Evolutionary conservation across 192 early-diverging fungal genomes (phyloP).

Genomic region (Podila verticillata): DNA sequence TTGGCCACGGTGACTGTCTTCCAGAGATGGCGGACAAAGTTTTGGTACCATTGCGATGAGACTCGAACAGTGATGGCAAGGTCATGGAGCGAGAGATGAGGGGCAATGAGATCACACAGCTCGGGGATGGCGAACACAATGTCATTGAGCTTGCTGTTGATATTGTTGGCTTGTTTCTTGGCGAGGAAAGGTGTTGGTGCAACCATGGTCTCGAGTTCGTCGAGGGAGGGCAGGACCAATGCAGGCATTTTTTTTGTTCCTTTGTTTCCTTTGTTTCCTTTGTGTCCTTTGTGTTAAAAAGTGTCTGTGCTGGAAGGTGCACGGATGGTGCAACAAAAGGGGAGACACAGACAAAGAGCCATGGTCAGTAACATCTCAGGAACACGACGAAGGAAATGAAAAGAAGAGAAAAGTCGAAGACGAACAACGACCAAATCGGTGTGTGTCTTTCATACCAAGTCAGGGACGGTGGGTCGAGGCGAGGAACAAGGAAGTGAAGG

Average conservation of each 20-base stretch:
- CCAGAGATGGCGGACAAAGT: constrained; percentile 37
- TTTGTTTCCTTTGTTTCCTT: no score
- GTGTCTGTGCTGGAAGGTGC: no score
- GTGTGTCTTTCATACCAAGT: background rate
- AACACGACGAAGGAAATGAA: background rate
- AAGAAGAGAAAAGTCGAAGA: background rate
- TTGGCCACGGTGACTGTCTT: constrained; percentile 13
- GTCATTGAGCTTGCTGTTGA: background rate
- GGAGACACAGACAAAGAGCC: background rate
- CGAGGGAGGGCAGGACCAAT: no score
- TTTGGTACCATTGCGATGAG: constrained; percentile 18
- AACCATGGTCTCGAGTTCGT: background rate
- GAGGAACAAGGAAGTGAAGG: background rate
- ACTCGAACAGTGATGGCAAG: constrained; percentile 26
- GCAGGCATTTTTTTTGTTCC: no score
- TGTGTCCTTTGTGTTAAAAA: no score
- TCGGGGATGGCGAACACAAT: constrained; percentile 23
- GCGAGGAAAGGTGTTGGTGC: background rate
- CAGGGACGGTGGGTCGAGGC: background rate
- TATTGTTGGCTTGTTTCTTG: background rate
- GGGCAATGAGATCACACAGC: constrained; percentile 32
- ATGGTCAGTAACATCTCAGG: background rate
- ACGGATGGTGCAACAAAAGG: background rate
- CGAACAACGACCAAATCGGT: background rate
- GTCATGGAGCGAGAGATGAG: constrained; percentile 14